Base-by-base conservation (phyloP, 257 asterid species). In the Gentiana straminea region DNA sequence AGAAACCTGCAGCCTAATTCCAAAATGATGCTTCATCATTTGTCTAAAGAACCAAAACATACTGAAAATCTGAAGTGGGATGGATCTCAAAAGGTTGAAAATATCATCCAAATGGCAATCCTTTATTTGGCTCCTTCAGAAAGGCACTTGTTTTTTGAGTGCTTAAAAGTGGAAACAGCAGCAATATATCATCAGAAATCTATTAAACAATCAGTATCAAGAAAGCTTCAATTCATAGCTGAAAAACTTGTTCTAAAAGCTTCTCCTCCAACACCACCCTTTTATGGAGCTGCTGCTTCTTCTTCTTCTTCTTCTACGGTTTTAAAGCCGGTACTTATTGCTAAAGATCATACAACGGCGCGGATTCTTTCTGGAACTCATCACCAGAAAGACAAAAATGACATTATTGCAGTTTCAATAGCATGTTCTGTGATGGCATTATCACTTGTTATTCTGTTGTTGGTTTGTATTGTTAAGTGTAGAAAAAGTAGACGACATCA, bases 391-490 rank as follows among this genome's bases (percentile, higher is more conserved):
- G 62, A 62, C 13, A 45, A 1, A 15, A 70, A 60, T 60, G 64
- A 73, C 73, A 33, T 75, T 11, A 36, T 67, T 54, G 81, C 68
- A 51, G 78, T 78, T 56, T 59, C 64, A 41, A 71, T 75, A 59
- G 66, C 80, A 43, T 59, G 78, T 56, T 36, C 70, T 4, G 65
- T 77, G 70, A 81, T 73, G 13, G 94, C 73, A 58, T 52, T 85
- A 66, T 64, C 72, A 47, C 60, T 83, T 54, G 44, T 78, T 15
- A 73, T 77, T 51, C 51, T 91, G 60, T 55, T 75, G 32, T 54
- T 87, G 36, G 13, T 76, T 49, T 69, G 80, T 51, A 73, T 76
- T 60, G 43, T 67, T 43, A 75, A 54, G 2, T 58, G 63, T 33
- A 74, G 60, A 48, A 68, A 64, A 39, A 63, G 59, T 7, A 64